Base-by-base conservation (phyloP, 2,329 filamentous ascomycete genomes). In the Helotiales sp. region DNA sequence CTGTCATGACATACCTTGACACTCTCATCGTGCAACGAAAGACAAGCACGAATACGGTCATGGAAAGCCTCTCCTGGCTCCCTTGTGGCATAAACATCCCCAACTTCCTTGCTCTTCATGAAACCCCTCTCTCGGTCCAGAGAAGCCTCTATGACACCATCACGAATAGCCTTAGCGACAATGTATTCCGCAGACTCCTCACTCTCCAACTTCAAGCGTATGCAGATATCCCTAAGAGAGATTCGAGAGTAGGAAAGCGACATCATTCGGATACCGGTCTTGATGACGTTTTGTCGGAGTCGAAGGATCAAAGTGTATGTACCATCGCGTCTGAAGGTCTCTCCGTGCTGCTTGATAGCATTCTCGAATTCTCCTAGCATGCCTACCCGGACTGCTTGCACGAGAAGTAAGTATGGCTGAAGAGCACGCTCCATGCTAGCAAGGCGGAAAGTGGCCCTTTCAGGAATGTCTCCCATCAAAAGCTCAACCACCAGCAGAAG, bases 121-220 rank as follows among this genome's bases (percentile, higher is more conserved):
- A 91, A 98, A 0, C 95, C 95, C 63, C 88, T 87, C 80, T 98
- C 93, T 63, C 96, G 90, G 73, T 99, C 93, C 61, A 98, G 79
- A 2, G 89, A 93, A 31, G 93, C 93, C 80, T 98, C 93, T 58
- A 98, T 98, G 55, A 98, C 95, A 58, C 95, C 95, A 70, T 99
- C 95, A 19, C 95, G 86, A 67, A 99, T 99, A 1, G 95, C 95
- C 81, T 99, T 99, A 64, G 95, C 95, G 33, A 98, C 95, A 73
- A 99, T 99, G 76, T 99, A 99, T 77, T 99, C 95, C 10, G 95
- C 95, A 40, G 91, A 96, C 80, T 99, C 95, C 74, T 99, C 95
- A 67, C 90, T 96, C 64, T 95, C 91, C 9, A 99, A 81, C 52
- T 96, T 92, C 51, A 99, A 82, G 48, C 95, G 90, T 58, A 98